Percentiles rank a stretch among this genome's conserved stretches.
Conservation (phyloP, 192 early-diverging fungal species). For the Entomortierella beljakovae region DNA sequence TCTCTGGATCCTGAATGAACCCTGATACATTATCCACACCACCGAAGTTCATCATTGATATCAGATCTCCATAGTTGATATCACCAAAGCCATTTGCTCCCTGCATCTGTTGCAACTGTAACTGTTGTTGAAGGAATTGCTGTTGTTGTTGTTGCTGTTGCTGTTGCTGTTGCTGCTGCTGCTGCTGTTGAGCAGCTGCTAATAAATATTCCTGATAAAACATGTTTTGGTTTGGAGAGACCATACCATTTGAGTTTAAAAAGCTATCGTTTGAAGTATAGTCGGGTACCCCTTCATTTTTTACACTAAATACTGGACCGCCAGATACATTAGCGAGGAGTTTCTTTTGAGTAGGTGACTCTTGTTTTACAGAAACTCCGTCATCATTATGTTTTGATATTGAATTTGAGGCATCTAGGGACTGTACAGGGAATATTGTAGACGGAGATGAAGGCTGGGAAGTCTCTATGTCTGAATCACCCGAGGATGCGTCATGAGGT, state of each 20-base stretch:
- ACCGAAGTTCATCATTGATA: slow-evolving; percentile 47
- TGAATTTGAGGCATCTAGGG: slow-evolving; percentile 10
- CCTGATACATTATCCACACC: slow-evolving; percentile 25
- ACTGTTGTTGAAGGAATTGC: slow-evolving; percentile 30
- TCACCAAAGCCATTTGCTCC: slow-evolving; percentile 36
- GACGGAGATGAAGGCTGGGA: slow-evolving; percentile 46
- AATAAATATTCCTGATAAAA: slow-evolving; percentile 40
- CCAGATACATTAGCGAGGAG: slow-evolving; percentile 11
- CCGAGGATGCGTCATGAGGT: slow-evolving; percentile 50
- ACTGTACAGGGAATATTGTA: slow-evolving; percentile 22
- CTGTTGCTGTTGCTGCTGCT: slow-evolving; percentile 43
- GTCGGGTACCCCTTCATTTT: slow-evolving; percentile 30
- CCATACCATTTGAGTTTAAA: slow-evolving; percentile 5
- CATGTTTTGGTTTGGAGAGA: slow-evolving; percentile 9
- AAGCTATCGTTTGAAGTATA: slow-evolving; percentile 35
- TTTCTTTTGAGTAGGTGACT: slow-evolving; percentile 40
- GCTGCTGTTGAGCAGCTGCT: slow-evolving; percentile 18
- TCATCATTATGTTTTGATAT: slow-evolving; percentile 22
- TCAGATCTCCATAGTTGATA: slow-evolving; percentile 36
- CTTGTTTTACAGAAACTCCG: slow-evolving; percentile 27
- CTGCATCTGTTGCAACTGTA: slow-evolving; percentile 38
- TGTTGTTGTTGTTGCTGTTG: slow-evolving; percentile 39
- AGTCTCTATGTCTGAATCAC: slow-evolving; percentile 46
- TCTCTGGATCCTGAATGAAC: slow-evolving; percentile 38
- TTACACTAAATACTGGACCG: slow-evolving; percentile 8